Evolutionary conservation across 2,329 filamentous ascomycete species (phyloP).

Genomic region (Ceratocystis destructans): DNA sequence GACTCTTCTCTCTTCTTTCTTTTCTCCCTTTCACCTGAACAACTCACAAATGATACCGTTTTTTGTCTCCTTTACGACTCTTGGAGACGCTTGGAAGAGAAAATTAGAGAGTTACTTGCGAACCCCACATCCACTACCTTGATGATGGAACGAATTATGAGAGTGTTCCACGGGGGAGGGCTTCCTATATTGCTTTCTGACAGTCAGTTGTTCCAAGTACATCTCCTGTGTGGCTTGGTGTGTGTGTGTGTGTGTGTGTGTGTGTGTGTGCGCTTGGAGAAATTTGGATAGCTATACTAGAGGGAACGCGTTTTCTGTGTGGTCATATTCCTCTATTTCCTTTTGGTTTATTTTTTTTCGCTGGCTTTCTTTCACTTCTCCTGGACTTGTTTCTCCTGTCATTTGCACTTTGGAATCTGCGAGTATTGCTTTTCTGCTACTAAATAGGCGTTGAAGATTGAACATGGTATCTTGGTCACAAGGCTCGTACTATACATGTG

Average conservation of each 20-base stretch:
- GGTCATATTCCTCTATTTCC: conserved; percentile 20
- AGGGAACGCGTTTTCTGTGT: neutral
- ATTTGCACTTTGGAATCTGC: conserved; percentile 23
- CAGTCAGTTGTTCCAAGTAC: neutral
- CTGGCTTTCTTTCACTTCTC: conserved; percentile 9
- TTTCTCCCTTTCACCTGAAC: conserved; percentile 10
- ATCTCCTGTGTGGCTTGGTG: too few species aligned
- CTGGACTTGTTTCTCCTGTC: conserved; percentile 23
- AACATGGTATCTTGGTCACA: conserved; percentile 16
- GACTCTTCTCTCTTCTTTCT: conserved; percentile 7
- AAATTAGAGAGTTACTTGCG: neutral
- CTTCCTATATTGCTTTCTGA: neutral
- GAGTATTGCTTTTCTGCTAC: conserved; percentile 22
- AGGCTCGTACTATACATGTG: neutral
- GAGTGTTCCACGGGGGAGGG: neutral
- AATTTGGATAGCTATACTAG: neutral
- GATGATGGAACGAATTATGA: neutral
- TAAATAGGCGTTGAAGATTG: conserved; percentile 30
- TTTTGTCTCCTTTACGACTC: conserved; percentile 16
- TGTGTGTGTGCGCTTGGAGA: neutral
- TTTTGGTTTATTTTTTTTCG: conserved; percentile 20
- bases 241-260: too few species aligned
- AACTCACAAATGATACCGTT: conserved; percentile 12
- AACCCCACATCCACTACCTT: neutral
- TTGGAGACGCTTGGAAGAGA: conserved; percentile 4